Base-by-base conservation (phyloP, 352 stramenopile genomes). In the Phytophthora capsici region DNA sequence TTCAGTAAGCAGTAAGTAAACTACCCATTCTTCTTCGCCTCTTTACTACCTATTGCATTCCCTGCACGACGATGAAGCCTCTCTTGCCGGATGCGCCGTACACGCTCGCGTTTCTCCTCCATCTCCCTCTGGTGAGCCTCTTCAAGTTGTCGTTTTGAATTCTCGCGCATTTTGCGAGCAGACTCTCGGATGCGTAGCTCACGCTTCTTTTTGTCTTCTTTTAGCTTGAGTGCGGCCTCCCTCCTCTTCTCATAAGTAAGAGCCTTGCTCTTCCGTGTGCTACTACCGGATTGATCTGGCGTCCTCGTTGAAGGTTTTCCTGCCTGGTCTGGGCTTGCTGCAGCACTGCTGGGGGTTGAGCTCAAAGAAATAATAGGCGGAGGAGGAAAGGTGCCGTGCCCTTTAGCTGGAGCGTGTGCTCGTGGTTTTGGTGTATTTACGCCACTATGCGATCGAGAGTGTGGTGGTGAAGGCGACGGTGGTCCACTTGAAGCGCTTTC, bases 171-270 rank as follows among this genome's bases (percentile, higher is more conserved):
- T 44, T 91, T 91, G 30, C 81, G 77, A 2, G 79, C 85, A 23
- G 78, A 63, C 32, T 91, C 82, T 2, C 82, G 85, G 3, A 74
- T 82, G 10, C 78, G 79, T 26, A 90, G 60, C 36, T 90, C 82
- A 16, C 85, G 79, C 41, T 77, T 73, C 22, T 75, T 86, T 50
- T 88, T 91, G n/a, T 91, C 82, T 32, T 91, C 79, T 50, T 83
- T 86, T 13, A 89, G 61, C 51, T 90, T 91, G n/a, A 78, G 73
- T 2, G 81, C 78, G 1, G 79, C 82, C 48, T 90, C 75, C 57
- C 74, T 73, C 16, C 83, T 74, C 36, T 77, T 77, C 59, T 90
- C 85, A 32, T 91, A 90, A 19, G 80, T 80, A 12, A 63, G 53
- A 16, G 66, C 56, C 19, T 63, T 75, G 16, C 44, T 30, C 30